Base-by-base conservation (phyloP, 2,329 filamentous ascomycete genomes). In the Apiospora arundinis region DNA sequence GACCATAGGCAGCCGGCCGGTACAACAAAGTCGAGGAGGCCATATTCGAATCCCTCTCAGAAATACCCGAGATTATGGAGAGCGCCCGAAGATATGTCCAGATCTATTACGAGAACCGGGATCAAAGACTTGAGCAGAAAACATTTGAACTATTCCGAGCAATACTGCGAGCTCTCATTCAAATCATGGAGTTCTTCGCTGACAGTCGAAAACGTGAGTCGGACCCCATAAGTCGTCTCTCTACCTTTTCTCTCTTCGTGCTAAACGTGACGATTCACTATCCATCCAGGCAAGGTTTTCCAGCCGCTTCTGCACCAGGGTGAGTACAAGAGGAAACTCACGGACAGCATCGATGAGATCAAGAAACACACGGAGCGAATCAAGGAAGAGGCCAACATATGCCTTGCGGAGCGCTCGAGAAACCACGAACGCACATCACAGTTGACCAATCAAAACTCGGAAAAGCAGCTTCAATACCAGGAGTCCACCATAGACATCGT, bases 121-220 rank as follows among this genome's bases (percentile, higher is more conserved):
- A 56, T 7, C 5, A 9, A 3, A 32, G 25, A 8, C 14, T 56
- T 7, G 49, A 56, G 6, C 14, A 28, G 25, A 32, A 56, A 9
- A 70, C 69, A 4, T 70, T 70, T 16, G 63, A 68, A 4, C 46
- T 68, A 4, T 70, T 70, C 45, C 32, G 49, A 25, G 45, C 69
- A 14, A 68, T 70, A 44, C 16, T 70, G 21, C 40, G 23, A 23
- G n/a, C 69, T 2, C 65, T 70, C 1, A 23, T 48, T 6, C 69
- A 70, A 7, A 70, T 70, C 11, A 70, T 70, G 63, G 37, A 60
- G 37, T 70, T 70, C 40, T 44, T 70, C 45, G 63, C 63, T 32
- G 69, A 70, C 12, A 45, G 69, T 11, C n/a, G n/a, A 45, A n/a
- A n/a, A n/a, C n/a, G n/a, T n/a, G n/a, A n/a, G n/a, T n/a, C n/a